Percentiles rank a stretch among this genome's conserved stretches.
Evolutionary conservation across 768 basidiomycete species (phyloP).

Genomic region (Paxillus ammoniavirescens): DNA sequence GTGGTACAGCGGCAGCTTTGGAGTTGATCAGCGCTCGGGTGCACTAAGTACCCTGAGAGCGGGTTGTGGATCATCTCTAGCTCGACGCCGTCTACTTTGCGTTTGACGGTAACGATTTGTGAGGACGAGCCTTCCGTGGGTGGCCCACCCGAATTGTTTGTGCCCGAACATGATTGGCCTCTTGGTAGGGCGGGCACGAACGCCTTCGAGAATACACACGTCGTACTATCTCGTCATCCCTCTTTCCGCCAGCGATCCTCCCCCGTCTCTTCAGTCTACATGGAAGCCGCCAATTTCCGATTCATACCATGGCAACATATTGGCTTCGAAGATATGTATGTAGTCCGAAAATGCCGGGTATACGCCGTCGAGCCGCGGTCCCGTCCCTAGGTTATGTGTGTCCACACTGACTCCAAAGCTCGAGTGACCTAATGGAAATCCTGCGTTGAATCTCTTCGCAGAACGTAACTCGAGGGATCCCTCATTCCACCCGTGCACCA

Average conservation of each 20-base stretch:
- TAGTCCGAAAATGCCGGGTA: too few relatives aligned
- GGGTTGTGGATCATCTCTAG: constrained; percentile 68
- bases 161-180: constrained; percentile 22
- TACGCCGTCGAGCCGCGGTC: too few relatives aligned
- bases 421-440: background rate
- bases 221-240: constrained; percentile 82
- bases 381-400: too few relatives aligned
- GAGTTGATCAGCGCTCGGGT: constrained; percentile 55
- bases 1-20: constrained; percentile 41
- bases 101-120: constrained; percentile 69
- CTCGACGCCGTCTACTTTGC: constrained; percentile 79
- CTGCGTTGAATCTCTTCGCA: background rate
- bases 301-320: too few relatives aligned
- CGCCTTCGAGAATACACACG: constrained; percentile 86
- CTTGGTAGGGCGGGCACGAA: constrained; percentile 31
- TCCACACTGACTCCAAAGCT: too few relatives aligned
- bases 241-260: constrained; percentile 68
- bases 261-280: constrained; percentile 48
- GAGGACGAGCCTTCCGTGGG: constrained; percentile 16
- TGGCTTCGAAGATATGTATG: too few relatives aligned
- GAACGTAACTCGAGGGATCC: too few relatives aligned
- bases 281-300: too few relatives aligned
- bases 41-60: constrained; percentile 63
- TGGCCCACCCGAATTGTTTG: constrained; percentile 19
- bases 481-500: too few relatives aligned